Percentiles rank a stretch among this genome's conserved stretches.
Evolutionary conservation across 73 alveolate genomes (phyloP).

Genomic region (Tetrahymena borealis): DNA sequence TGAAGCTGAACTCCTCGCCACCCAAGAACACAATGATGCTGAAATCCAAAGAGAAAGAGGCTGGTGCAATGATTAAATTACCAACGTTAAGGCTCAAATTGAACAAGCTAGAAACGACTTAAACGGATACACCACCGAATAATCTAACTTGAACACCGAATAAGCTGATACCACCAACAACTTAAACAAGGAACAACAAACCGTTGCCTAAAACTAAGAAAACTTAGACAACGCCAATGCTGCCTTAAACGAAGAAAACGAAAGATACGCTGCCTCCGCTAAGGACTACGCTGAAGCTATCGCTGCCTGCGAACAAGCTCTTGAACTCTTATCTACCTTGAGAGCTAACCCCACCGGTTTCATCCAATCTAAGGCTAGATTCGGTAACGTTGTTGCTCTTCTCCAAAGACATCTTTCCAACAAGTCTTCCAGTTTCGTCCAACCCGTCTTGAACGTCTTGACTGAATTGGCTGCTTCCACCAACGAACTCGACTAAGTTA

Average conservation of each 20-base stretch:
- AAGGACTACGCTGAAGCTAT: constrained; percentile 1
- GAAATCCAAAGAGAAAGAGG: background rate
- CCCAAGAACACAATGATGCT: background rate
- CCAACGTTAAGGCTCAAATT: background rate
- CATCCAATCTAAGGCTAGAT: background rate
- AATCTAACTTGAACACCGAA: background rate
- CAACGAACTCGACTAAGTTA: background rate
- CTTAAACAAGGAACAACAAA: background rate
- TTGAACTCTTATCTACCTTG: background rate
- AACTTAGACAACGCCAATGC: background rate
- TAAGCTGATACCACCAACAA: background rate
- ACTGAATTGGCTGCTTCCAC: background rate
- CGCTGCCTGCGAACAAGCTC: background rate
- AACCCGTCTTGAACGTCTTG: constrained; percentile 1
- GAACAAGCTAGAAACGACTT: background rate
- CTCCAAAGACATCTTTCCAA: background rate
- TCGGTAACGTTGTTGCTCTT: background rate
- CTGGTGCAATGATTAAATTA: background rate
- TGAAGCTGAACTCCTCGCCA: background rate
- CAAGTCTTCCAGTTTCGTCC: background rate
- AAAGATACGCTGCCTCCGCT: background rate
- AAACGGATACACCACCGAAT: background rate
- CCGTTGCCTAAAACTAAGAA: background rate
- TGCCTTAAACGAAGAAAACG: background rate
- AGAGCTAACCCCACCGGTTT: background rate